Evolutionary conservation across 768 basidiomycete species (phyloP).

Genomic region (Leucocoprinus sp.): DNA sequence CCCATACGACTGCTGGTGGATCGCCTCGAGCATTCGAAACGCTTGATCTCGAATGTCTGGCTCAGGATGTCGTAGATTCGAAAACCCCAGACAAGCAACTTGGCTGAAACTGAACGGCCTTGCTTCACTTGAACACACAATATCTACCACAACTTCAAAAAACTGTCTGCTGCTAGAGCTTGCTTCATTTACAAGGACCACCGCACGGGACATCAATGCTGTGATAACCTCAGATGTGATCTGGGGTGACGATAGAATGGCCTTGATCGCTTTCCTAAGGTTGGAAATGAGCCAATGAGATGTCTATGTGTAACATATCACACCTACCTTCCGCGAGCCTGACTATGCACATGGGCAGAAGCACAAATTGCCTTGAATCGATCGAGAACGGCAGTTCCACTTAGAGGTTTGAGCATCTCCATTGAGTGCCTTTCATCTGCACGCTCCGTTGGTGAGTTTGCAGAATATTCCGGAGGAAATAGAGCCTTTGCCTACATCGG

Average conservation of each 20-base stretch:
- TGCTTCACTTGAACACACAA: conserved; percentile 42
- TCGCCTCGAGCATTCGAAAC: conserved; percentile 66
- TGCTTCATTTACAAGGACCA: conserved; percentile 47
- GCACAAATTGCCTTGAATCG: conserved; percentile 64
- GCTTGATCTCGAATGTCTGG: conserved; percentile 61
- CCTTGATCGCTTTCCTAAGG: conserved; percentile 66
- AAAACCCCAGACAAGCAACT: conserved; percentile 65
- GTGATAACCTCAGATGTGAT: conserved; percentile 49
- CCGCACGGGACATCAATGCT: conserved; percentile 62
- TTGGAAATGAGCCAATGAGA: conserved; percentile 8
- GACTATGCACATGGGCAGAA: conserved; percentile 42
- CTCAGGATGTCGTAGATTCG: conserved; percentile 75
- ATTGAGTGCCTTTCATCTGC: conserved; percentile 20
- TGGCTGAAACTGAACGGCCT: conserved; percentile 71
- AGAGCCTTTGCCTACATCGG: conserved; percentile 79
- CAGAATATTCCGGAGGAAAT: conserved; percentile 51
- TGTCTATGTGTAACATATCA: neutral
- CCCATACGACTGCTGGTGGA: conserved; percentile 63
- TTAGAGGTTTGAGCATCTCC: conserved; percentile 48
- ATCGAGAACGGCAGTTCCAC: conserved; percentile 46
- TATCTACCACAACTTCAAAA: conserved; percentile 72
- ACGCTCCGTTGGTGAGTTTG: conserved; percentile 58
- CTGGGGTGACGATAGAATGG: conserved; percentile 52
- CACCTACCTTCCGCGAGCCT: conserved; percentile 58
- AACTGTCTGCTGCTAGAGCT: conserved; percentile 55